Evolutionary conservation across 805 yeast species (phyloP).

Genomic region (Spencermartinsiella europaea): DNA sequence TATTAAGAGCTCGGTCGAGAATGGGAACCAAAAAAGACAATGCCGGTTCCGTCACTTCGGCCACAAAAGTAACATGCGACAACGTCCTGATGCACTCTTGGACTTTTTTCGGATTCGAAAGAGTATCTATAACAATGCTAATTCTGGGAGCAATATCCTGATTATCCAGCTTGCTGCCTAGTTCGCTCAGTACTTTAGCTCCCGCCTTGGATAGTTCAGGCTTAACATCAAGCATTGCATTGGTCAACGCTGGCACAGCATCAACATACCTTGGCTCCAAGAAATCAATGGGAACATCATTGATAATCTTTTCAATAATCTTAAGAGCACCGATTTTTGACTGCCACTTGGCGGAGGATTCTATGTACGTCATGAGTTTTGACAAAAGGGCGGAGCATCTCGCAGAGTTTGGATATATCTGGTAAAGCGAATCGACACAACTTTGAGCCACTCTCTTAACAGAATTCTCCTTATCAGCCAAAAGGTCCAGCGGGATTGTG

Average conservation of each 20-base stretch:
- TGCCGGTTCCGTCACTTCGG: slow-evolving; percentile 97
- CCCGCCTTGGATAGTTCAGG: slow-evolving; percentile 92
- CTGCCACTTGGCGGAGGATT: slow-evolving; percentile 90
- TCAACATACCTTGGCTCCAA: slow-evolving; percentile 74
- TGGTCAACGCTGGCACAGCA: slow-evolving; percentile 80
- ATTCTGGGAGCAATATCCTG: slow-evolving; percentile 85
- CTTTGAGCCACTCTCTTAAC: slow-evolving; percentile 83
- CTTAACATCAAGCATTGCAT: slow-evolving; percentile 89
- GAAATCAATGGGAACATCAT: slow-evolving; percentile 78
- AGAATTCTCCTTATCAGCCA: slow-evolving; percentile 81
- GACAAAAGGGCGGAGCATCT: slow-evolving; percentile 66
- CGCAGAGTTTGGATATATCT: slow-evolving; percentile 71
- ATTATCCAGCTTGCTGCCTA: slow-evolving; percentile 85
- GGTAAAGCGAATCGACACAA: slow-evolving; percentile 65
- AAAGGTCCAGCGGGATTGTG: slow-evolving; percentile 59
- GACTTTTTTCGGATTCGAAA: slow-evolving; percentile 85
- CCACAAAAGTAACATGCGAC: slow-evolving; percentile 92
- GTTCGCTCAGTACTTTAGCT: slow-evolving; percentile 53
- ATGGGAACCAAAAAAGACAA: slow-evolving; percentile 87
- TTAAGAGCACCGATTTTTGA: slow-evolving; percentile 76
- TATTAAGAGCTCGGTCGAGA: slow-evolving; percentile 78
- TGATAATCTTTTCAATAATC: slow-evolving; percentile 65
- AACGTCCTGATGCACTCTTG: slow-evolving; percentile 84
- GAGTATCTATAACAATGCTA: slow-evolving; percentile 77
- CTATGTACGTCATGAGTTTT: slow-evolving; percentile 55